Evolutionary conservation across 148 eudicot species (phyloP), one percentile per base, ranked within the genome.

Genomic region (Pouteria glomerata): DNA sequence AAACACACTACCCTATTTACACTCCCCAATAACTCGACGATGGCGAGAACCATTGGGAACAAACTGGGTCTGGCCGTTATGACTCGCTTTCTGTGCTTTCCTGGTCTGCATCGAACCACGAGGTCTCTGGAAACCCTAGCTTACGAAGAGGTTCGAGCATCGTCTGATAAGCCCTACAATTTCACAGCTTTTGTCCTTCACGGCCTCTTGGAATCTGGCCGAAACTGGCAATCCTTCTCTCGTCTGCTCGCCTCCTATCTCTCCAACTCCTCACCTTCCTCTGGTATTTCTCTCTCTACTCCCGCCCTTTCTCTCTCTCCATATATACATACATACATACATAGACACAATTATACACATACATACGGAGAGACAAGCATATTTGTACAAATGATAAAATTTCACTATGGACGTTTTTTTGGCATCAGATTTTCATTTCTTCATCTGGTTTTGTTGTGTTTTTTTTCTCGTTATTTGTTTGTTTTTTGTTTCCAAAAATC

Each of bases 201-300:
- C 62, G 97, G 97, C 10, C 90, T 95, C 71, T 74, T 95, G 10
- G 99, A 97, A 1, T 89, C 97, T 15, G 90, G 80, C 15, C 83
- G 99, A 0, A 95, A 95, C 76, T 95, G 99, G 99, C 86, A 97
- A 33, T 91, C 97, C 19, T 95, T 95, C 75, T 79, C 92, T 73
- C 91, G 90, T 30, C 60, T 66, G 73, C 94, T 95, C 23, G 77
- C 85, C 64, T 80, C 90, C 71, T 80, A 63, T 65, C 94, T 91
- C 69, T 78, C 96, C 63, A 73, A 73, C 31, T 69, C 74, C 68
- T 72, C 89, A 18, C 74, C 87, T 47, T 55, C 79, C 35, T 76
- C 77, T 13, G 82, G 79, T 72, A 34, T 65, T 64, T 31, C 37
- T 55, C 30, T n/a, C 16, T n/a, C n/a, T n/a, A n/a, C n/a, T n/a